These are phyloP conservation scores for Coleophoma eucalyptorum DNA, from an alignment of 2,329 filamentous ascomycete species.

Conservation along the genomic window DNA sequence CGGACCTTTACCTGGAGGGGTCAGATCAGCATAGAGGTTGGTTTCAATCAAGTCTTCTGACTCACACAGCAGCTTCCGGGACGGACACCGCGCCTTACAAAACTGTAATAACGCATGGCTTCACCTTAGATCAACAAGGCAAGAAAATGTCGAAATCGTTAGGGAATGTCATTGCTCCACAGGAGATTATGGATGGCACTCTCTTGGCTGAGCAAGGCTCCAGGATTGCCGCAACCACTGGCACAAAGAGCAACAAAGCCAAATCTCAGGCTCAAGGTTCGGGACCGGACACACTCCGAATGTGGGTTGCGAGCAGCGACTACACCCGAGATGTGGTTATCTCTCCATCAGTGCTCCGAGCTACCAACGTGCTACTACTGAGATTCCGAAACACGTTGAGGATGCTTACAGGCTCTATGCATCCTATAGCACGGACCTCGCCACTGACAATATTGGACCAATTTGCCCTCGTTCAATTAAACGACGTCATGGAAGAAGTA, in stretches of 20 bases:
- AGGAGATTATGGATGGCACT: constrained; percentile 80
- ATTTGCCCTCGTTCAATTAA: constrained; percentile 74
- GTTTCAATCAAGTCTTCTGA: constrained; percentile 96
- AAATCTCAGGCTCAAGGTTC: constrained; percentile 66
- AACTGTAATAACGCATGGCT: constrained; percentile 91
- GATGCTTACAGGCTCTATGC: constrained; percentile 78
- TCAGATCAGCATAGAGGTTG: constrained; percentile 95
- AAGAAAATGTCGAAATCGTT: constrained; percentile 99
- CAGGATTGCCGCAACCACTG: constrained; percentile 34
- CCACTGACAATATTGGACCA: constrained; percentile 62
- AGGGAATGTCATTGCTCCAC: constrained; percentile 80
- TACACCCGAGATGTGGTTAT: constrained; percentile 87
- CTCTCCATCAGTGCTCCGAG: constrained; percentile 71
- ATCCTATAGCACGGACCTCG: constrained; percentile 34
- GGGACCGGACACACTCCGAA: constrained; percentile 79
- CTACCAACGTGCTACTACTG: constrained; percentile 71
- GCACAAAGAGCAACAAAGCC: background rate
- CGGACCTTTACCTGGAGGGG: constrained; percentile 90
- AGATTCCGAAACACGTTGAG: constrained; percentile 90
- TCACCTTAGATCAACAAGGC: constrained; percentile 83
- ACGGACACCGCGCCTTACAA: constrained; percentile 66
- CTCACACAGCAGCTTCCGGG: constrained; percentile 54
- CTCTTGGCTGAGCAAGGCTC: background rate
- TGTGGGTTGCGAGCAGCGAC: constrained; percentile 91
- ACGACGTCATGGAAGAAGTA: constrained; percentile 61